Base-by-base conservation (phyloP, 768 basidiomycete species). In the Pisolithus albus region DNA sequence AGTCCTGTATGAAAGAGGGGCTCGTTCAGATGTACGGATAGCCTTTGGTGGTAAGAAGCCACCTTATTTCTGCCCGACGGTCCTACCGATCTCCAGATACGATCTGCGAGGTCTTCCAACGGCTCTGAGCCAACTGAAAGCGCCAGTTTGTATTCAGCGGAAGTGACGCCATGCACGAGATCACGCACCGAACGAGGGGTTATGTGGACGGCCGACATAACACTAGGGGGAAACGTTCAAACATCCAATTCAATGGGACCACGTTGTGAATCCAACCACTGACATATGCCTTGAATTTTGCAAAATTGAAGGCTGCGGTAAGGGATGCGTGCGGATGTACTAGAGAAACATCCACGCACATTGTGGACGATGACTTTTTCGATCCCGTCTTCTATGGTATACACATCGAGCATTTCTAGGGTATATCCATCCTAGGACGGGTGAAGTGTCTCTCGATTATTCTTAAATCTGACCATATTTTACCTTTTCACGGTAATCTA, bases 11-110 rank as follows among this genome's bases (percentile, higher is more conserved):
- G 34, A 1, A 2, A 26, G 15, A 43, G 7, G 47, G 28, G n/a
- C 24, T 30, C 6, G 23, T 16, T 44, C 18, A 26, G 4, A 19
- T 18, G 1, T 30, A 19, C 5, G 18, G 8, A n/a, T 11, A 11
- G n/a, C 15, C 15, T 16, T 16, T 18, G 13, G 34, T n/a, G 8
- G 23, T 4, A 10, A 15, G 18, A 13, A 24, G 9, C 24, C 39
- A 88, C 92, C 74, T 92, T 94, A 72, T 98, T 98, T 2, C 72
- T 79, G 0, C 94, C 94, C 0, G 93, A 96, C 0, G 93, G 92
- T 1, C 94, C 94, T 0, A 81, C 76, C 0, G 87, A 83, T 23
- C 68, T 66, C 78, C 83, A 86, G 46, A 98, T 95, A 4, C 73
- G 73, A 30, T 76, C 60, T 0, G 91, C 83, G 4, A 94, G 79